Percentiles rank a stretch among this genome's conserved stretches.
These are phyloP conservation scores for Grosmannia serpens DNA, from an alignment of 2,329 filamentous ascomycete species.

Conservation along the genomic window DNA sequence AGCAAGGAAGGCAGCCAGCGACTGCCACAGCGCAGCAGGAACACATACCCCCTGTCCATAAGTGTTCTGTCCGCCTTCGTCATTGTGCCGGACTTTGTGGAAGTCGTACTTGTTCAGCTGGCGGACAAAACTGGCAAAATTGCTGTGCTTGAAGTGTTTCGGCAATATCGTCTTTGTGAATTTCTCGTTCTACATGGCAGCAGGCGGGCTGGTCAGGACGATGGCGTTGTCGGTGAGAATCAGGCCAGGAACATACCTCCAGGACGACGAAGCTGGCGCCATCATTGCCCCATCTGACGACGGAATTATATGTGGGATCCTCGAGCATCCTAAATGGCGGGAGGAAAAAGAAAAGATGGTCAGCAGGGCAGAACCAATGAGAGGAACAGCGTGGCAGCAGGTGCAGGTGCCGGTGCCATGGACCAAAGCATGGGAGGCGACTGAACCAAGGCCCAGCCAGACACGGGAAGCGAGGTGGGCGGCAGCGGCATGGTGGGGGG, in stretches of 20 bases:
- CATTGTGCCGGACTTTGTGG: slow-evolving; percentile 90
- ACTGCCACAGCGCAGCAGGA: slow-evolving; percentile 8
- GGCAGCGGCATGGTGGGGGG: slow-evolving; percentile 7
- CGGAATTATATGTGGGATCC: slow-evolving; percentile 81
- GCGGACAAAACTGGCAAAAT: slow-evolving; percentile 92
- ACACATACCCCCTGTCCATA: slow-evolving; percentile 64
- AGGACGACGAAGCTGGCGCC: slow-evolving; percentile 95
- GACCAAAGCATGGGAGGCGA: not conserved
- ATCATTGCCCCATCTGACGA: slow-evolving; percentile 91
- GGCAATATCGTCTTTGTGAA: slow-evolving; percentile 96
- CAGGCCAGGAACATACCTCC: slow-evolving; percentile 55
- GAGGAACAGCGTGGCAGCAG: not conserved
- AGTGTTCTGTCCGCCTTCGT: slow-evolving; percentile 69
- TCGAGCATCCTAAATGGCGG: slow-evolving; percentile 70
- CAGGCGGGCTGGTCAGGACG: not conserved
- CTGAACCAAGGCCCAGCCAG: not conserved
- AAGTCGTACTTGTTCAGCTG: slow-evolving; percentile 98
- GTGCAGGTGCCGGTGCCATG: not conserved
- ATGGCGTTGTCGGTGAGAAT: not conserved
- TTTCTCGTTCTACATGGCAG: slow-evolving; percentile 67
- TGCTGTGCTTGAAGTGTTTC: slow-evolving; percentile 98
- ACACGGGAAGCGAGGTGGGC: not conserved
- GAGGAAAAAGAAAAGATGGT: slow-evolving; percentile 13
- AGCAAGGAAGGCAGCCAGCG: not conserved
- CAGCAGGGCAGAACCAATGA: not conserved